Base-by-base conservation (phyloP, 148 eudicot genomes). In the Heliosperma pusillum region DNA sequence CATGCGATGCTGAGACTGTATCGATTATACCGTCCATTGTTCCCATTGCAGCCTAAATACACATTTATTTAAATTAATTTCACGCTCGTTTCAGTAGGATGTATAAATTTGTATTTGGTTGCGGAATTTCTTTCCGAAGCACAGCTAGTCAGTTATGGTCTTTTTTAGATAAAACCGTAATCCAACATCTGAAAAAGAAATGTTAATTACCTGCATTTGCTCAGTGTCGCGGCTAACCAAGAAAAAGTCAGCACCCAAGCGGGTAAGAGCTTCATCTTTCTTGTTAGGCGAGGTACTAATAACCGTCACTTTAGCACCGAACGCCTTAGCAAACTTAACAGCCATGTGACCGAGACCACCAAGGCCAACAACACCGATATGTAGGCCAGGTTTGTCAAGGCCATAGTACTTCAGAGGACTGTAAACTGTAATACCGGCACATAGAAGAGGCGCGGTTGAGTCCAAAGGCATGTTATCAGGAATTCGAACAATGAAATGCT, bases 11-110 rank as follows among this genome's bases (percentile, higher is more conserved):
- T 4, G 86, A 79, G 0, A 83, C 86, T 10, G 86, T 83, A 44
- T 83, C 76, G 0, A 83, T 80, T 27, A 76, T 76, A 16, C 82
- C 82, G 69, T 82, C 85, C 85, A 83, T 67, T 9, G 82, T 79
- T 16, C 82, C 85, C 80, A 55, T 79, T 3, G 83, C 85, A 47
- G 79, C 85, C 84, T 78, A 69, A 25, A n/a, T 2, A 26, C 33
- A 56, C 8, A n/a, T n/a, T n/a, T n/a, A n/a, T n/a, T n/a, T n/a
- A n/a, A n/a, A n/a, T n/a, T n/a, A n/a, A n/a, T n/a, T n/a, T n/a
- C n/a, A n/a, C n/a, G n/a, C n/a, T n/a, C n/a, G n/a, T n/a, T n/a
- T n/a, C n/a, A n/a, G n/a, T n/a, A n/a, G n/a, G n/a, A n/a, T n/a
- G n/a, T n/a, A n/a, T n/a, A n/a, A n/a, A n/a, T n/a, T n/a, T n/a